Evolutionary conservation across 305 asterid species (phyloP).

Genomic region (Nicotiana rustica): DNA sequence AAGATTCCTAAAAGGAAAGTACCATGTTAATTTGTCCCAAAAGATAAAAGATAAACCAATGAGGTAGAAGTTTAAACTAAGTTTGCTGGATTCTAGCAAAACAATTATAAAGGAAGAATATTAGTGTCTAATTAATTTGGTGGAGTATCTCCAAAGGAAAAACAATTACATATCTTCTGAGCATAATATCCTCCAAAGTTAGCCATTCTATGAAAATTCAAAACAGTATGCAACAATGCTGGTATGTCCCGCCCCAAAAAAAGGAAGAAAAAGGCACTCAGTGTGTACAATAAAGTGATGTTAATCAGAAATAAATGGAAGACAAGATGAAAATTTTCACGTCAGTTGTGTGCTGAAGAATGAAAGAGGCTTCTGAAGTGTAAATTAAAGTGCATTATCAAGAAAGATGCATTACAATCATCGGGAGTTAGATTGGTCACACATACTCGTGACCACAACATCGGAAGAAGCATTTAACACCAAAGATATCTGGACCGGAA

Average conservation of each 20-base stretch:
- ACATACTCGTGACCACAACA: background rate
- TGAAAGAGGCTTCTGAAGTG: background rate
- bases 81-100: background rate
- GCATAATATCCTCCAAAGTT: background rate
- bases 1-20: background rate
- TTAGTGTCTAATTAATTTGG: background rate
- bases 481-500: background rate
- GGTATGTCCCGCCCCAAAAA: background rate
- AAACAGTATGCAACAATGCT: background rate
- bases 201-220: background rate
- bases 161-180: background rate
- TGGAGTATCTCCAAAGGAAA: conserved; percentile 2
- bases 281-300: background rate
- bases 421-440: background rate
- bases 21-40: conserved; percentile 1
- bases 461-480: conserved; percentile 2
- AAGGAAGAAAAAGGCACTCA: background rate
- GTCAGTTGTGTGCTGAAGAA: background rate
- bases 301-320: background rate
- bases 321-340: background rate
- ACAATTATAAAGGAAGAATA: background rate
- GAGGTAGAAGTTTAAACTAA: background rate
- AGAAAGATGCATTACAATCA: background rate
- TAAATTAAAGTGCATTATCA: conserved; percentile 6
- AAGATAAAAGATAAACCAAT: background rate